Conservation (phyloP, 805 yeast species). For the Teunomyces atbi region DNA sequence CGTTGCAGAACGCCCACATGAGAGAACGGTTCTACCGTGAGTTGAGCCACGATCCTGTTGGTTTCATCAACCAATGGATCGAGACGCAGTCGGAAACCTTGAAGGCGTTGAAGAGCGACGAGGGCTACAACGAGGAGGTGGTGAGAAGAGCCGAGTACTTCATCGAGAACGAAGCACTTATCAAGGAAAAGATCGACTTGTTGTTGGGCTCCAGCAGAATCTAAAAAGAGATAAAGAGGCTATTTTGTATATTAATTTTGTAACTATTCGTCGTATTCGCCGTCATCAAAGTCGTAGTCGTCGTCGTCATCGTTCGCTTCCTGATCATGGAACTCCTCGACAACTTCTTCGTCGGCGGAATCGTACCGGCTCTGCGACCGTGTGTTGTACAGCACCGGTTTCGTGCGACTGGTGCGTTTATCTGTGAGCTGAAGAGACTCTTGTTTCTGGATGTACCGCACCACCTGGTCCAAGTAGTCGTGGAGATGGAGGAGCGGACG, state of each 20-base stretch:
- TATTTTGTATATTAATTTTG: constrained; percentile 4
- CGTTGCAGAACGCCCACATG: constrained; percentile 54
- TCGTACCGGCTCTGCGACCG: background rate
- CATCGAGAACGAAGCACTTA: constrained; percentile 61
- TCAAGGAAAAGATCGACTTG: constrained; percentile 76
- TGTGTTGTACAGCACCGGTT: constrained; percentile 7
- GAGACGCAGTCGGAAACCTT: constrained; percentile 81
- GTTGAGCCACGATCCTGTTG: constrained; percentile 73
- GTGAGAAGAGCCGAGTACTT: constrained; percentile 82
- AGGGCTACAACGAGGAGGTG: constrained; percentile 82
- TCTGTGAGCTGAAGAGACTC: constrained; percentile 14
- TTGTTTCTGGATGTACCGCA: constrained; percentile 29
- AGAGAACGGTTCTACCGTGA: constrained; percentile 78
- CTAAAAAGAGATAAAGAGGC: constrained; percentile 18
- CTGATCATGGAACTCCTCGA: constrained; percentile 11
- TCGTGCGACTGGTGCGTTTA: background rate
- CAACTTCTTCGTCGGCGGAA: constrained; percentile 12
- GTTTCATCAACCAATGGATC: constrained; percentile 69
- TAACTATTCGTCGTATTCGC: constrained; percentile 10
- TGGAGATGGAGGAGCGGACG: constrained; percentile 28
- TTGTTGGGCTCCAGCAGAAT: constrained; percentile 59
- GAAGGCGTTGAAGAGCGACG: constrained; percentile 85
- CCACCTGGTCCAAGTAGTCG: constrained; percentile 26
- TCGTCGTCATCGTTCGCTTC: constrained; percentile 19
- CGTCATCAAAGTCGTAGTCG: constrained; percentile 14